These are phyloP conservation scores for Saccharomycopsis fibuligera DNA, from an alignment of 805 yeast genomes.

Conservation along the genomic window DNA sequence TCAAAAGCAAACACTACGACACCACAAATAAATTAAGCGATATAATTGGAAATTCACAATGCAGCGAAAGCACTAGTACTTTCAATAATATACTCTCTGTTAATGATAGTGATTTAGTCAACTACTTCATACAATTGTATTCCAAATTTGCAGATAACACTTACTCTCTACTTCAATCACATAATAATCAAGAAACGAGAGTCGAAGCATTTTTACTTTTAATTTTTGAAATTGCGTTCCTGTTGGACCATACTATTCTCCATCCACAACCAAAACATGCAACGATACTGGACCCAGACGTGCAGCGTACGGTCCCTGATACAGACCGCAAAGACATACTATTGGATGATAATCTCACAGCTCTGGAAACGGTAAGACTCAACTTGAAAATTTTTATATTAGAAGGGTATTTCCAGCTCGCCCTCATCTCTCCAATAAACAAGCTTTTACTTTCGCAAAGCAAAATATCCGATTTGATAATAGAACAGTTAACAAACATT, in stretches of 20 bases:
- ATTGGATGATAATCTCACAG: neutral
- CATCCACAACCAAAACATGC: neutral
- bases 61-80: neutral
- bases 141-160: neutral
- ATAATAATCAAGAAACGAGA: neutral
- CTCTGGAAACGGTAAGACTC: neutral
- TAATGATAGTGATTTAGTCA: constrained; percentile 7
- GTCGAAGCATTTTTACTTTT: neutral
- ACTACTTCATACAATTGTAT: constrained; percentile 7
- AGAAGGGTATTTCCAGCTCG: constrained; percentile 15
- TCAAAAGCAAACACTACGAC: constrained; percentile 1
- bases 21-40: neutral
- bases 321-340: too few species aligned
- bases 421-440: constrained; percentile 8
- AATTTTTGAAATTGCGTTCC: constrained; percentile 6
- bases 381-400: constrained; percentile 15
- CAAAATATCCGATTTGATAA: constrained; percentile 7
- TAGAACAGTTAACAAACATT: constrained; percentile 1
- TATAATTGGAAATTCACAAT: neutral
- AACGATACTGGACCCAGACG: neutral
- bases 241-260: neutral
- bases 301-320: too few species aligned
- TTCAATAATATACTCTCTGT: neutral
- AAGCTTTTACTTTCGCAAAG: constrained; percentile 10
- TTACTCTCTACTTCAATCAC: constrained; percentile 1